A percentile compares a stretch with the other conserved stretches of the same genome.
These are phyloP conservation scores for Austroboletus niveus DNA, from an alignment of 1,284 basidiomycete genomes.

Conservation along the genomic window DNA sequence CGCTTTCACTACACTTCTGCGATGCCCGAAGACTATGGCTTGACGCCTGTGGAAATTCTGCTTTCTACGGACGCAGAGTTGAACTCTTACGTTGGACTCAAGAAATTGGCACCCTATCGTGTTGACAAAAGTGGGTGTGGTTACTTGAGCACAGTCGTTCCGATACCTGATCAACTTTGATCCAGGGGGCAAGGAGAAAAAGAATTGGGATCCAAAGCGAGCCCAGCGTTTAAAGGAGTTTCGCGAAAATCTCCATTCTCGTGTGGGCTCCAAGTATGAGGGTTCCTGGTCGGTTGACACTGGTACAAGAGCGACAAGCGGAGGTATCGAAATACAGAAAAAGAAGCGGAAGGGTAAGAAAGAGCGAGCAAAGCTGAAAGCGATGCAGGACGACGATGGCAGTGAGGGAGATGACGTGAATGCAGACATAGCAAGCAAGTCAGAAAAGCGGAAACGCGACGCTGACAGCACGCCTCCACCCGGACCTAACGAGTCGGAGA, in stretches of 20 bases:
- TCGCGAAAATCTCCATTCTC: slow-evolving; percentile 42
- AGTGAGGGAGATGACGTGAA: not conserved
- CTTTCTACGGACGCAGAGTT: slow-evolving; percentile 92
- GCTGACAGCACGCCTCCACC: not conserved
- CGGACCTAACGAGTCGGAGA: not conserved
- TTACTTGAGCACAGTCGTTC: not conserved
- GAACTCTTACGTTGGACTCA: slow-evolving; percentile 87
- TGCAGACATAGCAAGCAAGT: not conserved
- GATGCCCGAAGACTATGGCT: slow-evolving; percentile 64
- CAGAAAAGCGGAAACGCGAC: slow-evolving; percentile 23
- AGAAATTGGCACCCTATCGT: slow-evolving; percentile 89
- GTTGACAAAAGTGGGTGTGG: slow-evolving; percentile 26
- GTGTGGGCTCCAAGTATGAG: slow-evolving; percentile 18
- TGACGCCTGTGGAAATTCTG: slow-evolving; percentile 87
- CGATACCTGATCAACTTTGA: not conserved
- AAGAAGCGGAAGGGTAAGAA: slow-evolving; percentile 78
- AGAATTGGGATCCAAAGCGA: slow-evolving; percentile 61
- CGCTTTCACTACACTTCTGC: slow-evolving; percentile 91
- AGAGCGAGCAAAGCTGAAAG: slow-evolving; percentile 59
- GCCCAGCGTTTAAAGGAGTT: slow-evolving; percentile 74
- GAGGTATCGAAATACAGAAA: slow-evolving; percentile 30
- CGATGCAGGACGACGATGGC: slow-evolving; percentile 13
- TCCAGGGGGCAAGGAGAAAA: slow-evolving; percentile 37
- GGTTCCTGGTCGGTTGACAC: slow-evolving; percentile 17
- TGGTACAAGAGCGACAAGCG: slow-evolving; percentile 9